A percentile compares a stretch with the other conserved stretches of the same genome.
Evolutionary conservation across 2,329 filamentous ascomycete genomes (phyloP).

Genomic region (Pseudogymnoascus sp.): DNA sequence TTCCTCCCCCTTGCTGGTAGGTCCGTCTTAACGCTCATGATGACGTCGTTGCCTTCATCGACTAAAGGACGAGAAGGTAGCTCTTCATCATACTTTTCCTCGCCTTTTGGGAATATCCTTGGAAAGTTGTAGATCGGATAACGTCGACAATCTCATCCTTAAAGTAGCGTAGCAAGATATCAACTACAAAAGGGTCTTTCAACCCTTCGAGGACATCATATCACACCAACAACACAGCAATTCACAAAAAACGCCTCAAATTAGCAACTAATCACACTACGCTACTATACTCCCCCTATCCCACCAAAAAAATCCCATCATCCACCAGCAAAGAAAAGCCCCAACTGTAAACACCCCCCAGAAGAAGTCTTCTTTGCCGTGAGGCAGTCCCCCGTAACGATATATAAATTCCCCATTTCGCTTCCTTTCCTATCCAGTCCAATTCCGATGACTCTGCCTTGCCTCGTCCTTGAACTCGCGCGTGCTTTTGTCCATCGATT

Average conservation of each 20-base stretch:
- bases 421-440: not conserved
- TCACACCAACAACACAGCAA: not conserved
- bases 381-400: slow-evolving; percentile 6
- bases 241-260: not conserved
- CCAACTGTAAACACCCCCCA: slow-evolving; percentile 8
- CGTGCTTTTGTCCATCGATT: slow-evolving; percentile 8
- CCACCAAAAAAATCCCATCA: not conserved
- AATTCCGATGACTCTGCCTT: not conserved
- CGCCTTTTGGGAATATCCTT: too few relatives aligned
- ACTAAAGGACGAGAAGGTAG: too few relatives aligned
- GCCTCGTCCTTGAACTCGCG: not conserved
- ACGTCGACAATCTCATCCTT: too few relatives aligned
- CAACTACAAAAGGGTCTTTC: too few relatives aligned
- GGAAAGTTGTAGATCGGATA: too few relatives aligned
- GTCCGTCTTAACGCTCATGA: too few relatives aligned
- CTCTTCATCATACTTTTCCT: too few relatives aligned
- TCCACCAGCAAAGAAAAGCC: slow-evolving; percentile 8
- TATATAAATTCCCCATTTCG: not conserved
- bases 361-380: slow-evolving; percentile 10
- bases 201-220: too few relatives aligned
- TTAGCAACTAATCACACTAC: slow-evolving; percentile 7
- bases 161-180: too few relatives aligned
- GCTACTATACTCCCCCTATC: slow-evolving; percentile 2
- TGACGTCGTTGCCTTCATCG: too few relatives aligned
- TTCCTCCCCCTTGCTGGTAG: too few relatives aligned